A percentile compares a stretch with the other conserved stretches of the same genome.
Conservation (phyloP, 495 filamentous ascomycete genomes). For the Wilcoxina mikolae region DNA sequence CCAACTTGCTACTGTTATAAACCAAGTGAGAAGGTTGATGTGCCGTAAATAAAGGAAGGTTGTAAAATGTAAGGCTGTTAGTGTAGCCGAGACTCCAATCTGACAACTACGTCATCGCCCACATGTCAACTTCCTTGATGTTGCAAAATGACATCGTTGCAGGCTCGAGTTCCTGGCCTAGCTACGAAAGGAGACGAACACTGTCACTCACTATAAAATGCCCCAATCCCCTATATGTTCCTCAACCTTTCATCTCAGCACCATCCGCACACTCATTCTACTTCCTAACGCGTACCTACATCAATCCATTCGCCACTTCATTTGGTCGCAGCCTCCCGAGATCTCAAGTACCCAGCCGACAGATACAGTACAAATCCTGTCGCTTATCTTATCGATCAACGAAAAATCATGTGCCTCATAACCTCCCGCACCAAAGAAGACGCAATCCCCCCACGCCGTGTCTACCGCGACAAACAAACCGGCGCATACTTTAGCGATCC, state of each 20-base stretch:
- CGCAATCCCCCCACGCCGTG: background rate
- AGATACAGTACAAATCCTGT: background rate
- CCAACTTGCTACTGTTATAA: no score
- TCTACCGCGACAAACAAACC: constrained; percentile 1
- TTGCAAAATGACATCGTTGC: background rate
- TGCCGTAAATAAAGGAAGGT: no score
- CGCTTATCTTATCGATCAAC: background rate
- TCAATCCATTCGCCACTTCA: no score
- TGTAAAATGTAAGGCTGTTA: no score
- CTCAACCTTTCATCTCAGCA: background rate
- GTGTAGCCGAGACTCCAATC: no score
- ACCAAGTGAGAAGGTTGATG: no score
- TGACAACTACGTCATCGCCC: background rate
- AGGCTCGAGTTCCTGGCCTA: no score
- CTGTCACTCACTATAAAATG: no score
- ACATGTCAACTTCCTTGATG: background rate
- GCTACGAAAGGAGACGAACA: no score
- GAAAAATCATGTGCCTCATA: background rate
- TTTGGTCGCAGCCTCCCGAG: background rate
- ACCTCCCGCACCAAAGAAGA: constrained; percentile 1
- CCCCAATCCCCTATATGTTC: no score
- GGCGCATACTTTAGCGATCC: background rate
- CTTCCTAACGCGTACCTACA: background rate
- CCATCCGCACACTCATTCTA: background rate
- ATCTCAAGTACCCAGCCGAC: background rate